These are phyloP conservation scores for Actinomortierella ambigua DNA, from an alignment of 371 early-diverging fungal genomes.

Conservation along the genomic window DNA sequence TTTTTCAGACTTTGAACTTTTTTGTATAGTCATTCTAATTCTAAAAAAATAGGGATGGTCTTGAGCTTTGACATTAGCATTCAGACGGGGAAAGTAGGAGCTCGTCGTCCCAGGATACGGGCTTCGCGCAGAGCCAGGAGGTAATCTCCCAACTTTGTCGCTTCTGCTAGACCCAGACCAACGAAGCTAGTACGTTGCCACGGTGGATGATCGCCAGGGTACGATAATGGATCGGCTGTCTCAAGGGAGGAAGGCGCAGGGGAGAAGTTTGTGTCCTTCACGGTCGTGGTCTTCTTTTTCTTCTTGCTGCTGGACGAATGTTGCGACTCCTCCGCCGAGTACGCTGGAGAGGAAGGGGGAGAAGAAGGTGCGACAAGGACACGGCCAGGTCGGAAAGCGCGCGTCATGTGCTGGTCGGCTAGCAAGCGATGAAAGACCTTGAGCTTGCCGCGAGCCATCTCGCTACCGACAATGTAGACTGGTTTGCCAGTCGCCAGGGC, in stretches of 20 bases:
- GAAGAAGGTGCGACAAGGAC: conserved; percentile 9
- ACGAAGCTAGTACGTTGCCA: conserved; percentile 17
- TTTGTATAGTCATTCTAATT: too few species aligned
- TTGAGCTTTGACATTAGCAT: too few species aligned
- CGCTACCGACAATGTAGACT: conserved; percentile 37
- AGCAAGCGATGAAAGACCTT: conserved; percentile 40
- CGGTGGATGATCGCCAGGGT: conserved; percentile 35
- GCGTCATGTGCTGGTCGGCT: conserved; percentile 17
- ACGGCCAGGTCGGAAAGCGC: conserved; percentile 43
- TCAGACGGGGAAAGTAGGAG: conserved; percentile 13
- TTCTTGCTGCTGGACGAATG: neutral
- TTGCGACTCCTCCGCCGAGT: neutral
- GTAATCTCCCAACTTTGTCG: conserved; percentile 20
- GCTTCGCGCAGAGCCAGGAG: conserved; percentile 25
- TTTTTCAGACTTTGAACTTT: too few species aligned
- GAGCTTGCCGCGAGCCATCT: conserved; percentile 39
- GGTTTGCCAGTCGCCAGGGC: conserved; percentile 42
- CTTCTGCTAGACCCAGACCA: conserved; percentile 26
- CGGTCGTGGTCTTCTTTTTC: neutral
- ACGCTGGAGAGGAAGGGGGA: neutral
- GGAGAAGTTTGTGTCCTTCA: too few species aligned
- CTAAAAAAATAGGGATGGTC: too few species aligned
- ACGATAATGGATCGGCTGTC: conserved; percentile 32
- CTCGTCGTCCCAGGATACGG: conserved; percentile 25
- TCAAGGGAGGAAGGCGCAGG: neutral